Evolutionary conservation across 805 yeast species (phyloP).

Genomic region (Yarrowia yakushimensis): DNA sequence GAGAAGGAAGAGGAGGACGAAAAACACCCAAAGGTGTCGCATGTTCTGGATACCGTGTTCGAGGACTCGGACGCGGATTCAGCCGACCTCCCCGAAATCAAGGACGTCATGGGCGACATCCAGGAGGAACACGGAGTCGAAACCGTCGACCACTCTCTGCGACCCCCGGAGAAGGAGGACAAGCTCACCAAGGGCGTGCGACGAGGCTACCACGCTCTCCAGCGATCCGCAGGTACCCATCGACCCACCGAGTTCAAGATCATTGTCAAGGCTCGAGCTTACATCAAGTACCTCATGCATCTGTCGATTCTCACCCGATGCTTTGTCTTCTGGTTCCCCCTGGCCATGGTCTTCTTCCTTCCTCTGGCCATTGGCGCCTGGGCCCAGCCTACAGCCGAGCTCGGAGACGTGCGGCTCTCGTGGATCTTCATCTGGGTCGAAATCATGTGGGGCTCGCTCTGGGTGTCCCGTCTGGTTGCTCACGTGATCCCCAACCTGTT

Average conservation of each 20-base stretch:
- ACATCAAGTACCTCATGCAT: constrained; percentile 26
- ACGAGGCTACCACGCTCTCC: constrained; percentile 27
- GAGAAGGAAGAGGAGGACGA: constrained; percentile 5
- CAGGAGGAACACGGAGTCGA: constrained; percentile 23
- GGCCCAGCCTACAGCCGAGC: constrained; percentile 34
- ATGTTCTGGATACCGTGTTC: constrained; percentile 18
- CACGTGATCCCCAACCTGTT: constrained; percentile 37
- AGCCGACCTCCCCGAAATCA: constrained; percentile 15
- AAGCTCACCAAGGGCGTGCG: constrained; percentile 1
- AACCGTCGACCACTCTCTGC: not conserved
- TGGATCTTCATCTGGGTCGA: constrained; percentile 44
- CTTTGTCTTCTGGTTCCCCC: constrained; percentile 40
- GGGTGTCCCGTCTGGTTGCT: constrained; percentile 38
- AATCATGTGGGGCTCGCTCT: constrained; percentile 41
- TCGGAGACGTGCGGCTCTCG: constrained; percentile 39
- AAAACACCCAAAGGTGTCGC: constrained; percentile 10
- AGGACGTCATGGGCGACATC: constrained; percentile 25
- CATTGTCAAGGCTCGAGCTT: constrained; percentile 28
- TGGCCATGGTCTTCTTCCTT: constrained; percentile 39
- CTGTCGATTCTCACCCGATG: constrained; percentile 36
- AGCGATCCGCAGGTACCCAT: not conserved
- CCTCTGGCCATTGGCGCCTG: constrained; percentile 43
- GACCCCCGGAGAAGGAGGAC: constrained; percentile 21
- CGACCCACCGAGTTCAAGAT: constrained; percentile 26
- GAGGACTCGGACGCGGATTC: constrained; percentile 29